Evolutionary conservation across 257 asterid genomes (phyloP), one percentile per base, ranked within the genome.

Genomic region (Nicotiana otophora): DNA sequence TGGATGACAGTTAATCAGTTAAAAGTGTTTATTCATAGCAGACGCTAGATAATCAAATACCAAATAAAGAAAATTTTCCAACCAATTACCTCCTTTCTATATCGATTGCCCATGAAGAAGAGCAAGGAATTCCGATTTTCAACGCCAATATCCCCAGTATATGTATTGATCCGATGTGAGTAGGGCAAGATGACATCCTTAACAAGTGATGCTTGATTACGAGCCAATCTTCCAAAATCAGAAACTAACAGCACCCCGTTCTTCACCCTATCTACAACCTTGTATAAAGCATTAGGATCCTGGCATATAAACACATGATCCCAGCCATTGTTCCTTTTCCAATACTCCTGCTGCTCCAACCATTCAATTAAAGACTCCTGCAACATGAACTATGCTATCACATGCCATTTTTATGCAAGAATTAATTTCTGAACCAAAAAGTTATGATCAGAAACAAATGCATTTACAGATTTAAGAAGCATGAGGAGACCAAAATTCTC

Each of bases 41-140:
- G 39, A 48, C 26, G 15, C 42, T 7, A 75, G 80, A 26, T 51
- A 39, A 72, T 72, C 16, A 23, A 51, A 75, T 9, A 51, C 26
- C 39, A 28, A 75, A 51, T 51, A 48, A 48, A 26, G 80, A 75
- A 75, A 51, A 14, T 1, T 51, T 51, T 75, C 17, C 26, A 2
- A 51, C 5, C 46, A 51, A 51, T 72, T 90, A 94, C 99, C 98
- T 96, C 99, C 88, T 96, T 96, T 28, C 99, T 87, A 55, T 89
- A 94, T 26, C 98, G 92, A 83, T 96, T 95, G 63, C 99, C 99
- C 99, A 96, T 96, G 84, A 96, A 96, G 90, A 96, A 96, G 64
- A 96, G 92, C 84, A 96, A 88, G 26, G 93, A 89, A 84, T 93
- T 88, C 72, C 98, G 95, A 74, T 92, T 86, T 74, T 87, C 92